Evolutionary conservation across 2,329 filamentous ascomycete species (phyloP).

Genomic region (Dryadomyces quercivorus): DNA sequence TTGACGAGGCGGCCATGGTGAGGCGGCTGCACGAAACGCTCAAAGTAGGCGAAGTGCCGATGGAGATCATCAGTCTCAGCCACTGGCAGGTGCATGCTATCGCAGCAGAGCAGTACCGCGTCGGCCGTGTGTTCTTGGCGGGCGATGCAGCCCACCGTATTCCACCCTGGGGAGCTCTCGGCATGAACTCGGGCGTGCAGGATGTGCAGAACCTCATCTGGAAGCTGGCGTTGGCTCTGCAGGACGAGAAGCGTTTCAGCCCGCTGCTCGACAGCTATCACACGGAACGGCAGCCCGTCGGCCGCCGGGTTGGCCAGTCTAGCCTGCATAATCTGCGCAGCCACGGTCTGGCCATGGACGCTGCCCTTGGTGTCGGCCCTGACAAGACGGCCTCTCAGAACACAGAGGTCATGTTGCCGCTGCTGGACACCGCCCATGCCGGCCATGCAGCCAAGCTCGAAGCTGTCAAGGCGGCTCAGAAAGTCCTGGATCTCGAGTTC

Average conservation of each 20-base stretch:
- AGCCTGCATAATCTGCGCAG: conserved; percentile 3
- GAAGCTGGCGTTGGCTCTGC: conserved; percentile 36
- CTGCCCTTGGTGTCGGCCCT: not conserved
- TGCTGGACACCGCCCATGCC: not conserved
- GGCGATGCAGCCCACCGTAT: conserved; percentile 48
- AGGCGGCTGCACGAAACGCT: not conserved
- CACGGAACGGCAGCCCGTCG: conserved; percentile 25
- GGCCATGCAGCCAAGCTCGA: not conserved
- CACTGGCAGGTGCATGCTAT: conserved; percentile 19
- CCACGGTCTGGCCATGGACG: conserved; percentile 1
- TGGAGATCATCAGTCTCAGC: conserved; percentile 29
- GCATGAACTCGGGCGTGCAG: conserved; percentile 44
- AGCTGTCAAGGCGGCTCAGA: not conserved
- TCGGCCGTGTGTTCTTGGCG: conserved; percentile 37
- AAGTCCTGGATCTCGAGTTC: not conserved
- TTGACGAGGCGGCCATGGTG: not conserved
- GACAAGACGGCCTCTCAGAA: not conserved
- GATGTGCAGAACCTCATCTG: conserved; percentile 42
- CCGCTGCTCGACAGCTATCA: conserved; percentile 34
- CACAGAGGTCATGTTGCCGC: not conserved
- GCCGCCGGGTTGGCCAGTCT: conserved; percentile 1
- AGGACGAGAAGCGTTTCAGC: conserved; percentile 15
- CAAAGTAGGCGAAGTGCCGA: conserved; percentile 21
- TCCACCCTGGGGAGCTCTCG: conserved; percentile 41
- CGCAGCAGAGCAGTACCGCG: conserved; percentile 29